These are phyloP conservation scores for Leccinum subrobustum DNA, from an alignment of 1,284 basidiomycete species.

Conservation along the genomic window DNA sequence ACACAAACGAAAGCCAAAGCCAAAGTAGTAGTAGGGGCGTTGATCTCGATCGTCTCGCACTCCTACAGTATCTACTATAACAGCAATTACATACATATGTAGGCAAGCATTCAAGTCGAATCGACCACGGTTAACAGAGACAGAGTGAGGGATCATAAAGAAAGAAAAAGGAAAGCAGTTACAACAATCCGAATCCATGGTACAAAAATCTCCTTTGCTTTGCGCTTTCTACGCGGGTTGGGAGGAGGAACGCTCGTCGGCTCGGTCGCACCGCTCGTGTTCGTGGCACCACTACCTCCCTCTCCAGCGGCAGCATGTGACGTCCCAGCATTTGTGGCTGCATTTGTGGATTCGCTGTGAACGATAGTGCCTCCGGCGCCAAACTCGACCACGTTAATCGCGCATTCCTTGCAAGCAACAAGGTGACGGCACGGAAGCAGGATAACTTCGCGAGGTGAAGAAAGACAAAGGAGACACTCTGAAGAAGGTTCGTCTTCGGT, in stretches of 20 bases:
- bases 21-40: not conserved
- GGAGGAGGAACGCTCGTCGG: too few species aligned
- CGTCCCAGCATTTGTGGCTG: too few species aligned
- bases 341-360: too few species aligned
- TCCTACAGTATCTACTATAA: not conserved
- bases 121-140: not conserved
- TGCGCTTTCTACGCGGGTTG: too few species aligned
- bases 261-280: too few species aligned
- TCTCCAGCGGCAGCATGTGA: too few species aligned
- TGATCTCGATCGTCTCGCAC: not conserved
- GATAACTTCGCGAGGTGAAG: too few species aligned
- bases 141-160: not conserved
- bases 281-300: too few species aligned
- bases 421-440: too few species aligned
- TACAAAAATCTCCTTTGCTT: not conserved
- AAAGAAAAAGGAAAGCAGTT: not conserved
- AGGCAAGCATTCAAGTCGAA: not conserved
- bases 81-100: not conserved
- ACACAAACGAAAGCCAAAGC: not conserved
- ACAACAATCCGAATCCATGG: not conserved
- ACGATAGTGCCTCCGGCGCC: too few species aligned
- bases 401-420: too few species aligned
- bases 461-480: constrained; percentile 63
- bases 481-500: constrained; percentile 74
- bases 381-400: too few species aligned